Base-by-base conservation (phyloP, 768 basidiomycete species). In the Calocybe cyanea region DNA sequence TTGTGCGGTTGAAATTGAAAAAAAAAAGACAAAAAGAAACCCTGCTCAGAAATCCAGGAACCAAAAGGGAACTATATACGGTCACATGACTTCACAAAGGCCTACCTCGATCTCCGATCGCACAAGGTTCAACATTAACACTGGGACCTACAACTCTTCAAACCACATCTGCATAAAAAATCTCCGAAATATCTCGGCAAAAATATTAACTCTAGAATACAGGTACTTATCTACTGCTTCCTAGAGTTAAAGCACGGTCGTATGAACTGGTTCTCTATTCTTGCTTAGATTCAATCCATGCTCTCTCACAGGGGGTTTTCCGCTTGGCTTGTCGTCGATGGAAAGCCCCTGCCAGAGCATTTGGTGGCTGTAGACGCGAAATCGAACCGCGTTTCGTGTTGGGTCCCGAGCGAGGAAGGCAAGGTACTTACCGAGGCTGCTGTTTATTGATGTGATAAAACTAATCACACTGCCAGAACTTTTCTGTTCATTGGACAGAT, bases 401-500 rank as follows among this genome's bases (percentile, higher is more conserved):
- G 83, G 83, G 78, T 87, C 52, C 76, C 81, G 6, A 76, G 83
- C 46, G 70, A 77, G 40, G 66, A 67, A 19, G 83, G 81, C 19
- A 72, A 81, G 69, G 83, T 81, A 47, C 2, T 64, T 53, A 41
- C n/a, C 20, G 20, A n/a, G 34, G 25, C n/a, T n/a, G 11, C 25
- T 28, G 6, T 11, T 11, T 28, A 5, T 15, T 42, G 33, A 25
- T 15, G 45, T 41, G 38, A n/a, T 38, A 20, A 14, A 45, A 17
- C 14, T 51, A 14, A 32, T 24, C 28, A 18, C 24, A 8, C 37
- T 35, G 31, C 28, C 52, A 86, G 83, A 59, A 52, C 4, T 87
- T 87, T 59, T 66, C 69, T 3, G 74, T 87, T 0, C 72, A 79
- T 53, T 87, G 85, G 85, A 71, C 67, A 32, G 85, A 87, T 55